Evolutionary conservation across 257 asterid genomes (phyloP), one percentile per base, ranked within the genome.

Genomic region (Nicotiana paniculata): DNA sequence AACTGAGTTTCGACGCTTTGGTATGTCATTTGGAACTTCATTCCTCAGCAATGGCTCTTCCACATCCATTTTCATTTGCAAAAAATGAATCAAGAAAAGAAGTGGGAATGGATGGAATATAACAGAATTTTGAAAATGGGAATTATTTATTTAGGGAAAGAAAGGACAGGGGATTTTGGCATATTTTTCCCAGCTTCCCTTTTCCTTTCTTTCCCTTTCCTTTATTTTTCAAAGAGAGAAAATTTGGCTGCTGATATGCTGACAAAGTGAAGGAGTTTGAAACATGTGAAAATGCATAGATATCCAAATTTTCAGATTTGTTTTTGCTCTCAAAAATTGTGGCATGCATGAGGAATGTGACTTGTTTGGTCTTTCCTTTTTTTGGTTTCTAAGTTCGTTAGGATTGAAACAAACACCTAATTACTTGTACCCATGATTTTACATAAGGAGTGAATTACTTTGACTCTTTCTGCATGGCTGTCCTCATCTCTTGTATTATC

Each of bases 21-120:
- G 18, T 32, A 53, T 61, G n/a, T 28, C 55, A 2, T 86, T 82
- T 35, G 81, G 21, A 81, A 78, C 84, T 79, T 88, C 90, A 79
- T 37, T 79, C 2, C 79, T 21, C 87, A 91, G 72, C 82, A 93
- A 87, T 84, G 91, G 90, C 39, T 85, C 83, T 77, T 84, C 66
- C 26, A 67, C 84, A 80, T 86, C 91, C 97, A 90, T 91, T 24
- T 7, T 28, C 16, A 8, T 43, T 48, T 48, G 26, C 17, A 75
- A 13, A 43, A 39, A 43, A 43, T 8, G 0, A 43, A 43, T 43
- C 48, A 43, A 43, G 10, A 43, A 43, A 43, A 7, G 48, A 39
- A 39, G 48, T 39, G 48, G 48, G 10, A 39, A 39, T 39, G 48
- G 48, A 39, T 39, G 48, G 48, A 39, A 39, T 39, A 39, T 39